Percentiles rank a stretch among this genome's conserved stretches.
Evolutionary conservation across 2,329 filamentous ascomycete genomes (phyloP).

Genomic region (Fusarium austroafricanum): DNA sequence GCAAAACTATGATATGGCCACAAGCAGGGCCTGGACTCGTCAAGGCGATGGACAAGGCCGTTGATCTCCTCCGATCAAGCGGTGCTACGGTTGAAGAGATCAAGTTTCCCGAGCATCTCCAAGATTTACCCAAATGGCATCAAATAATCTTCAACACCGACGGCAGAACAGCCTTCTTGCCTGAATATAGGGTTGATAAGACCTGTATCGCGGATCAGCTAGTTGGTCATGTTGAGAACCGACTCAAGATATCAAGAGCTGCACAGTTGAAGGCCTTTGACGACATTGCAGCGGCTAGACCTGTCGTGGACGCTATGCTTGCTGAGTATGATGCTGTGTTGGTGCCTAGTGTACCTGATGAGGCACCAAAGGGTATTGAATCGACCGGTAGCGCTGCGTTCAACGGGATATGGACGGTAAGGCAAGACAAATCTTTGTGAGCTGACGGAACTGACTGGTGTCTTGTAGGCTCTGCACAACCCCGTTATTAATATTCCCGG

Average conservation of each 20-base stretch:
- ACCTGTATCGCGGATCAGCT: constrained; percentile 53
- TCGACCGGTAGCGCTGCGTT: constrained; percentile 65
- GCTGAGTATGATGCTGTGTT: constrained; percentile 63
- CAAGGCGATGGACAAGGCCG: constrained; percentile 53
- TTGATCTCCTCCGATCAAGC: constrained; percentile 50
- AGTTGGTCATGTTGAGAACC: constrained; percentile 64
- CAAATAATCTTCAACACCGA: constrained; percentile 63
- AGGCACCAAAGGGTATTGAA: constrained; percentile 62
- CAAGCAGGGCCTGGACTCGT: constrained; percentile 54
- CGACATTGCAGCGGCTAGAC: constrained; percentile 60
- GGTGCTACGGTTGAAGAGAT: constrained; percentile 65
- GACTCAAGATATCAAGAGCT: constrained; percentile 51
- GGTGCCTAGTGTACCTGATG: constrained; percentile 67
- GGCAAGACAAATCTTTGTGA: constrained; percentile 1
- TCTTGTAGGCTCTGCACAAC: constrained; percentile 22
- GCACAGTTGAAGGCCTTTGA: constrained; percentile 64
- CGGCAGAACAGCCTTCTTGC: constrained; percentile 62
- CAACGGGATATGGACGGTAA: constrained; percentile 62
- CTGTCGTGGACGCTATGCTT: constrained; percentile 62
- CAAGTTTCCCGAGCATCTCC: constrained; percentile 56
- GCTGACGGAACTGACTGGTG: neutral
- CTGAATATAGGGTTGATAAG: constrained; percentile 61
- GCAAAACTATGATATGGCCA: constrained; percentile 63
- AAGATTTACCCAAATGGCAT: constrained; percentile 48
- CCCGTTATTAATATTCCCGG: constrained; percentile 35